Base-by-base conservation (phyloP, 108 stramenopile genomes). In the Cyclotella baltica region DNA sequence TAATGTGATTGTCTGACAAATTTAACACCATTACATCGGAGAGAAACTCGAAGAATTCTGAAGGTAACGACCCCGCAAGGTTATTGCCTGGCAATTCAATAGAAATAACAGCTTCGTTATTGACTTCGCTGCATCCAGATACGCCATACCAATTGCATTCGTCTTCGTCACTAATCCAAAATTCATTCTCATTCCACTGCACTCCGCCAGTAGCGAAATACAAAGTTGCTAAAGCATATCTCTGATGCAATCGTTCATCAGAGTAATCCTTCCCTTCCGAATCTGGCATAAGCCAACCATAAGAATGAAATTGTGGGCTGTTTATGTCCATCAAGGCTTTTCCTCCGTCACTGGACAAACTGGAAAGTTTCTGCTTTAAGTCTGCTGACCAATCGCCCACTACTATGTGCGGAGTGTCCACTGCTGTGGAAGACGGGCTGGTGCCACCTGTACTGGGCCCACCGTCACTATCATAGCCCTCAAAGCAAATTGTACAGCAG, bases 401-500 rank as follows among this genome's bases (percentile, higher is more conserved):
- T 1, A 67, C 75, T 28, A 31, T 58, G 30, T 67, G 75, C 6
- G 75, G 56, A 3, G 63, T 68, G 5, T 67, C 66, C 9, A 56
- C 63, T n/a, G n/a, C n/a, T 19, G 48, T 20, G 13, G 75, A 40
- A 2, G 27, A 31, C 16, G 63, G 52, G 18, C 35, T 67, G 0
- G 52, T 27, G 23, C 70, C 56, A 25, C 65, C 66, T 27, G 56
- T 58, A 43, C 29, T 67, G 10, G 51, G 31, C 27, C 34, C 61
- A 28, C 46, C 72, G 47, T 66, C 71, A 25, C 51, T 28, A 43
- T 66, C 70, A 46, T 67, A 66, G 19, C 78, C 78, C 65, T 79
- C 78, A 19, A 79, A 79, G 33, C 78, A 79, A 48, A 79, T 79
- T 5, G 78, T 67, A 25, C 78, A 79, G 30, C 78, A 79, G 56